Evolutionary conservation across 495 filamentous ascomycete genomes (phyloP).

Genomic region (Pseudevernia furfuracea): DNA sequence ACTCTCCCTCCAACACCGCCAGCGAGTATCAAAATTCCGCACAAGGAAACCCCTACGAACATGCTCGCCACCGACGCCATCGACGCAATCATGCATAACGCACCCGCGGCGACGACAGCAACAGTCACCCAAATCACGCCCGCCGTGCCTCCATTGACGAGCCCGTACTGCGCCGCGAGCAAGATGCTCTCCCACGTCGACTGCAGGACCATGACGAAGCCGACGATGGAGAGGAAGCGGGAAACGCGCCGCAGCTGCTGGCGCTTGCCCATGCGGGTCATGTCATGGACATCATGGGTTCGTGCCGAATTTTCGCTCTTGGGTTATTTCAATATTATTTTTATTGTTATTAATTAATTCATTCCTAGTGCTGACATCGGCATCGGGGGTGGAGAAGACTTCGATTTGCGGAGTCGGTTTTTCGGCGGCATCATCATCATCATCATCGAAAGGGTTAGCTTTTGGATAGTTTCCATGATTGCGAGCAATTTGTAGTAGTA

Average conservation of each 20-base stretch:
- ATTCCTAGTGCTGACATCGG: neutral
- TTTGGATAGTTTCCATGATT: neutral
- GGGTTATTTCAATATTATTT: neutral
- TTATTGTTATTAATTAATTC: too few relatives aligned
- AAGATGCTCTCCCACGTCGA: slow-evolving; percentile 42
- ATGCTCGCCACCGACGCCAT: neutral
- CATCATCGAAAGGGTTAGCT: neutral
- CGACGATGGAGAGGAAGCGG: slow-evolving; percentile 40
- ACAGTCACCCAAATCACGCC: slow-evolving; percentile 17
- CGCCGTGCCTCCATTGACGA: slow-evolving; percentile 48
- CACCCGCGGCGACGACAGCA: neutral
- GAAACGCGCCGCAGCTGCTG: slow-evolving; percentile 35
- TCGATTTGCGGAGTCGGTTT: neutral
- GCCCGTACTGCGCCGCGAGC: slow-evolving; percentile 33
- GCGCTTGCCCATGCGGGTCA: neutral
- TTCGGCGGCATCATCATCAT: too few relatives aligned
- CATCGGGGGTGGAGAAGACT: neutral
- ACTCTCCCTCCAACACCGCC: too few relatives aligned
- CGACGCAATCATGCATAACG: neutral
- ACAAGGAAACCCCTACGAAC: neutral
- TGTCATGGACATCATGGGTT: neutral
- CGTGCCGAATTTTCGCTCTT: neutral
- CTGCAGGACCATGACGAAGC: slow-evolving; percentile 42
- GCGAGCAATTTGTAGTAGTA: too few relatives aligned
- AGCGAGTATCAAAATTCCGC: too few relatives aligned